Base-by-base conservation (phyloP, 352 stramenopile species). In the Pythium periplocum region DNA sequence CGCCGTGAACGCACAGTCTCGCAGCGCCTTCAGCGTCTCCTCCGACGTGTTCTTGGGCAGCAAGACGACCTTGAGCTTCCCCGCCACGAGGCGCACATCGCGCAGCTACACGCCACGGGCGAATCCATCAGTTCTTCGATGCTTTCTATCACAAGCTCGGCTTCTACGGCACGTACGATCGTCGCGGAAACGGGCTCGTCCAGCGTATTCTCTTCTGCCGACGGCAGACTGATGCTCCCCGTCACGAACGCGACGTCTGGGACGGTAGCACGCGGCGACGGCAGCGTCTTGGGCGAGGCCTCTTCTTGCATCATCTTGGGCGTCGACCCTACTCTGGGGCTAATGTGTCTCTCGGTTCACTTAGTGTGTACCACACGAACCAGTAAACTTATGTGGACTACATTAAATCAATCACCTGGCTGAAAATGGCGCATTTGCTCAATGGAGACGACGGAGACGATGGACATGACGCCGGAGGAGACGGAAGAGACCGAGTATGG, bases 31-130 rank as follows among this genome's bases (percentile, higher is more conserved):
- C n/a, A 97, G 72, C 43, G 93, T 96, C 60, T 94, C 86, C 35
- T 96, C 86, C 33, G 91, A 95, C 55, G 88, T 95, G 53, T 95
- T 95, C 45, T 75, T 83, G 9, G 90, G 90, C 69, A 96, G 86
- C 8, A 97, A 65, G 32, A 97, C 90, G 26, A 97, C 86, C 31
- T 92, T 88, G 17, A 97, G 65, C 73, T 97, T 97, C 43, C 80
- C 71, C 1, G 69, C 82, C 26, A 97, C 90, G 9, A 96, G 73
- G 1, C 75, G 75, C 51, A 97, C 64, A 61, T 97, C 90, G 12
- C 90, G 76, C 36, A 96, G 78, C 89, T 93, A 56, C 33, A 48
- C 39, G 58, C 31, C 34, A 36, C 31, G 43, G n/a, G 33, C 30
- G n/a, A 26, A 12, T 9, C 4, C 43, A 41, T 30, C 26, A 43